Base-by-base conservation (phyloP, 345 rosid genomes). In the Cochlearia excelsa region DNA sequence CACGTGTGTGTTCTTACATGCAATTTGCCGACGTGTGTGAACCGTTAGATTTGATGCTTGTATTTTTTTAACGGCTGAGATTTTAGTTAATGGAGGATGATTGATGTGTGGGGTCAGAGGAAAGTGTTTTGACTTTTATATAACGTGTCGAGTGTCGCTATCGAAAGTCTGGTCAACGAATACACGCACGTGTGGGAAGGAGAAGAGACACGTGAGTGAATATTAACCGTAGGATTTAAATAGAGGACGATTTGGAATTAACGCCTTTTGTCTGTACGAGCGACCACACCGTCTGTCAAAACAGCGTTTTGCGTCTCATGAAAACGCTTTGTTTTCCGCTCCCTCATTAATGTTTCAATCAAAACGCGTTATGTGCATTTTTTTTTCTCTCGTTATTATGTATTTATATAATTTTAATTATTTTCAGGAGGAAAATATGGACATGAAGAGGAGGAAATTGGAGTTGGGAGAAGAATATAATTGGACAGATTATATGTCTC, bases 401-500 rank as follows among this genome's bases (percentile, higher is more conserved):
- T 47, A 28, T 26, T 31, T 26, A 8, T 4, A 26, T 54, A 16
- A 16, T 16, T 16, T 48, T 33, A 0, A 6, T 55, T 53, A 3
- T 40, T 1, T 69, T n/a, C 30, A 93, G 99, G 95, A 85, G 54
- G 99, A 93, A 67, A 93, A 93, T 72, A 76, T 80, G 85, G 85
- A 82, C 53, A 51, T 89, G 79, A 87, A 87, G 88, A 78, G 57
- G 78, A 74, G 71, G 62, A 93, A 84, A 78, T 54, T 38, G 7
- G 79, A 77, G 37, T 79, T 63, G 1, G 52, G 65, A 44, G 81
- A 72, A 54, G 90, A 73, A 8, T 85, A 76, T 44, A 61, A 56
- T 61, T 93, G 99, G 97, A 79, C 72, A 9, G 94, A 87, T 77
- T 89, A 93, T 70, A 75, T 80, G 80, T 89, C 94, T 52, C 67